phyloP scores from a whole-genome alignment of 345 rosid genomes.

The Lepidium didymum region DNA sequence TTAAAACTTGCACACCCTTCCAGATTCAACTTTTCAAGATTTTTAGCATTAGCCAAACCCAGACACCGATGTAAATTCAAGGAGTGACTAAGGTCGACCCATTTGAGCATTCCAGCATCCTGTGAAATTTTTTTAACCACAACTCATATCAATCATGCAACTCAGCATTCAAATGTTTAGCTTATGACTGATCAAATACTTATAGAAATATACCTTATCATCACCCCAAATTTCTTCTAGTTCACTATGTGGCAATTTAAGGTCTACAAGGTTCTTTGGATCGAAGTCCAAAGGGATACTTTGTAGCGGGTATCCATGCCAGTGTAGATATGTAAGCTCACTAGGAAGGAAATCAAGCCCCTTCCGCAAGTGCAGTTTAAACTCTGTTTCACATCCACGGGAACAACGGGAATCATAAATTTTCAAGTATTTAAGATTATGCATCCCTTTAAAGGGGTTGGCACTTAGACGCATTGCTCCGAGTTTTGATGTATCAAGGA shows the following conservation, averaged over 20 bases:
- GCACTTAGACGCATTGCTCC: constrained; percentile 7
- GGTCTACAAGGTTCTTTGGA: constrained; percentile 26
- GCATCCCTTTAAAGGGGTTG: constrained; percentile 26
- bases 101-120: constrained; percentile 26
- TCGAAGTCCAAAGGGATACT: constrained; percentile 22
- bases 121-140: neutral
- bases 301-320: constrained; percentile 26
- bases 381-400: neutral
- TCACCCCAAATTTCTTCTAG: constrained; percentile 26
- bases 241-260: constrained; percentile 14
- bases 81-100: constrained; percentile 22
- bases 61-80: constrained; percentile 1
- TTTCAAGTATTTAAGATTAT: constrained; percentile 29
- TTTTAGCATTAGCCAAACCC: constrained; percentile 24
- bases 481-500: constrained; percentile 20
- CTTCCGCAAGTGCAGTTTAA: constrained; percentile 2
- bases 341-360: constrained; percentile 23
- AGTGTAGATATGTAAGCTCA: constrained; percentile 27
- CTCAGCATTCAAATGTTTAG: neutral
- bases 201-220: constrained; percentile 16
- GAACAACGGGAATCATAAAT: constrained; percentile 21
- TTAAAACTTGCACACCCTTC: constrained; percentile 24
- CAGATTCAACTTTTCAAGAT: constrained; percentile 24
- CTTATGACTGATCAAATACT: neutral
- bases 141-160: neutral